Percentiles rank a stretch among this genome's conserved stretches.
These are phyloP conservation scores for Naganishia cerealis DNA, from an alignment of 1,284 basidiomycete species.

Conservation along the genomic window DNA sequence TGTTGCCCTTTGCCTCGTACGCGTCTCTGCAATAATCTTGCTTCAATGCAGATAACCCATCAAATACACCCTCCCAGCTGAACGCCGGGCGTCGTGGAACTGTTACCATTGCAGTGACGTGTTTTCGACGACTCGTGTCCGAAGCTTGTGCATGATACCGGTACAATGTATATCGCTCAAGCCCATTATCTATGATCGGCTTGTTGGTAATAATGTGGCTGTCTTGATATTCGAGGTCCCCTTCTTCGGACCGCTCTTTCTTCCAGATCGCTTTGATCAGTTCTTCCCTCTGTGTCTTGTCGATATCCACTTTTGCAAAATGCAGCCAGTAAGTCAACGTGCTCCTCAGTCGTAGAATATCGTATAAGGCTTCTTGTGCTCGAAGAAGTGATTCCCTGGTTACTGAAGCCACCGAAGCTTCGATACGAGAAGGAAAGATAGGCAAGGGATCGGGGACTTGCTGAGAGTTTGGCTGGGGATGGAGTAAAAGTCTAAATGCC, in stretches of 20 bases:
- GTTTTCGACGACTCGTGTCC: not conserved
- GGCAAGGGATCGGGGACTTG: not conserved
- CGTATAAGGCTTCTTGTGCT: conserved; percentile 10
- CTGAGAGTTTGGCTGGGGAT: too few species aligned
- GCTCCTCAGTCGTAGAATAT: conserved; percentile 8
- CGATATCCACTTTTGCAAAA: not conserved
- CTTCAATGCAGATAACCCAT: not conserved
- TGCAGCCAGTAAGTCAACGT: conserved; percentile 27
- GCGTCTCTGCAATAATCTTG: conserved; percentile 14
- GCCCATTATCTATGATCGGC: conserved; percentile 22
- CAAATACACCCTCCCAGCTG: conserved; percentile 12
- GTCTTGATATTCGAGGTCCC: not conserved
- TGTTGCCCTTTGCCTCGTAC: conserved; percentile 8
- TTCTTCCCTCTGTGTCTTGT: conserved; percentile 6
- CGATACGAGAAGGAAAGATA: not conserved
- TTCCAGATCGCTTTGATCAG: conserved; percentile 5
- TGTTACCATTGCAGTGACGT: not conserved
- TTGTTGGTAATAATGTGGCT: not conserved
- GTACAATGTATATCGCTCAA: conserved; percentile 13
- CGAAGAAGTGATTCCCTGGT: conserved; percentile 19
- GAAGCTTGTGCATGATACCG: not conserved
- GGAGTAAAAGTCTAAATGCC: conserved; percentile 1
- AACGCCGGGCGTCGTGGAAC: not conserved
- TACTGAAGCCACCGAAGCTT: not conserved
- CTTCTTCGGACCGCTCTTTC: not conserved